These are phyloP conservation scores for Aspergillus udagawae DNA, from an alignment of 2,329 filamentous ascomycete species.

Conservation along the genomic window DNA sequence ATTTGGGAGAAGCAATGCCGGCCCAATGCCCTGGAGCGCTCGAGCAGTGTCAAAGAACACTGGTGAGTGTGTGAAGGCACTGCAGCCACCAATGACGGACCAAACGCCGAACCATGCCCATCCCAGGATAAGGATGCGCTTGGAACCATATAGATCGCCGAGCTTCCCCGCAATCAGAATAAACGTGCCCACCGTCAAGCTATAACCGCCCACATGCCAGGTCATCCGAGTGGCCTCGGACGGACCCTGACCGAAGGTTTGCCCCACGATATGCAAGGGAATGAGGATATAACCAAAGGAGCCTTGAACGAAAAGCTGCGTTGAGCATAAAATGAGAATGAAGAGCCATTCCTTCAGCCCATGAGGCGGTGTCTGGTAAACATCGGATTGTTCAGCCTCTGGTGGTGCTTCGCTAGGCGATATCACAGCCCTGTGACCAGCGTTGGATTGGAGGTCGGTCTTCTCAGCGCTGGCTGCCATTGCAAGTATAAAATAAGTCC, in stretches of 20 bases:
- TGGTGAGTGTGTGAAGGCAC: slow-evolving; percentile 37
- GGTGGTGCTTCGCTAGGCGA: too few relatives aligned
- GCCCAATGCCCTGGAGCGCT: slow-evolving; percentile 54
- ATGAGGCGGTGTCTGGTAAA: background rate
- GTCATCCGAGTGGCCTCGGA: background rate
- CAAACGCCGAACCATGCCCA: slow-evolving; percentile 34
- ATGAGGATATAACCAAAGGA: background rate
- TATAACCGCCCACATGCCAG: background rate
- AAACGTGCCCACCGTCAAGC: background rate
- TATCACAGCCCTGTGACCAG: too few relatives aligned
- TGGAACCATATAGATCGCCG: slow-evolving; percentile 38
- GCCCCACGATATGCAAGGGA: background rate
- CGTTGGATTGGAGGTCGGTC: too few relatives aligned
- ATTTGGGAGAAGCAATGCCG: slow-evolving; percentile 61
- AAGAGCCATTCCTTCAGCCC: background rate
- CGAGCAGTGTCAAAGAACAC: slow-evolving; percentile 51
- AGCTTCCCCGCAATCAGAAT: background rate
- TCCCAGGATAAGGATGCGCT: slow-evolving; percentile 32
- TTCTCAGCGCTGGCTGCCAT: too few relatives aligned
- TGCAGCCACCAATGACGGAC: slow-evolving; percentile 34
- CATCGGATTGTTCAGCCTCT: background rate
- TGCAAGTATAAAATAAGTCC: too few relatives aligned
- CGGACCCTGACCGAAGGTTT: background rate
- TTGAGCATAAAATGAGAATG: background rate
- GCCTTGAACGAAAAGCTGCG: background rate